These are phyloP conservation scores for Aschersonia sp. DNA, from an alignment of 2,329 filamentous ascomycete genomes.

Conservation along the genomic window DNA sequence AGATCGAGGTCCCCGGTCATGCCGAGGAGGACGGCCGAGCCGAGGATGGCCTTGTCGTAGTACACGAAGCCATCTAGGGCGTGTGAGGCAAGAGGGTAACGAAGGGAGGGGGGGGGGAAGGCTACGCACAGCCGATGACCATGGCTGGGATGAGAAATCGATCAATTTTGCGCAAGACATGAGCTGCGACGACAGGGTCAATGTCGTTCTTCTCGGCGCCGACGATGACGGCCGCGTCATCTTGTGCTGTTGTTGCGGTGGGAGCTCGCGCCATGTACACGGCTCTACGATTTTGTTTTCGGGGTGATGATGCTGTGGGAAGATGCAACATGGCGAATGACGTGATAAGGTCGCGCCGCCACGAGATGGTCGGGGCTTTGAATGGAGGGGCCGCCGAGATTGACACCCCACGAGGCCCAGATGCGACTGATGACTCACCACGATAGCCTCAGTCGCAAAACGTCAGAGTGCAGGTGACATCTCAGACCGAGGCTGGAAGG, in stretches of 20 bases:
- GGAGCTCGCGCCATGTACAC: not conserved
- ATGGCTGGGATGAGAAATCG: constrained; percentile 53
- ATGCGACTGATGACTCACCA: too few species aligned
- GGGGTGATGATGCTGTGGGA: not conserved
- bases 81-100: constrained; percentile 8
- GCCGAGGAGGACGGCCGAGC: constrained; percentile 58
- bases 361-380: too few species aligned
- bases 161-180: constrained; percentile 53
- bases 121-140: constrained; percentile 32
- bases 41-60: constrained; percentile 52
- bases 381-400: too few species aligned
- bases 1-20: constrained; percentile 58
- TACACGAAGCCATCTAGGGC: constrained; percentile 30
- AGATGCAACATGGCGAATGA: not conserved
- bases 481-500: too few species aligned
- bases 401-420: too few species aligned
- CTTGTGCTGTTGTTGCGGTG: constrained; percentile 7
- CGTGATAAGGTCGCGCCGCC: too few species aligned
- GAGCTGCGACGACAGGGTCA: constrained; percentile 37
- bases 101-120: not conserved
- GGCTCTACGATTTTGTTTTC: not conserved
- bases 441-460: too few species aligned
- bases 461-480: too few species aligned
- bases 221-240: constrained; percentile 35
- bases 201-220: constrained; percentile 38